Evolutionary conservation across 2,329 filamentous ascomycete species (phyloP).

Genomic region (Trichoderma cornu-damae): DNA sequence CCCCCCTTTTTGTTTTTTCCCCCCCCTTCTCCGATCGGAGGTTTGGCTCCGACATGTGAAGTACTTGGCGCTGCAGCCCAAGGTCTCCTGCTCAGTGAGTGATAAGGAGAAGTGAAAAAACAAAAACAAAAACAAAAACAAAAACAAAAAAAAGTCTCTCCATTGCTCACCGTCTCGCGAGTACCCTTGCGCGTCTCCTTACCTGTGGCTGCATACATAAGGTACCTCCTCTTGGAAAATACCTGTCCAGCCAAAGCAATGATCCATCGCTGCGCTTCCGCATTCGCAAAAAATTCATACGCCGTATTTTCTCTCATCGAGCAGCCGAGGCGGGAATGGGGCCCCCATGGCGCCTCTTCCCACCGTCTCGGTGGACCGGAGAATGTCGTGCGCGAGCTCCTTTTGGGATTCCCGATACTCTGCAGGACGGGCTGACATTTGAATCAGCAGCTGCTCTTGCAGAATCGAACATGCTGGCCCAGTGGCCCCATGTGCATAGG

Average conservation of each 20-base stretch:
- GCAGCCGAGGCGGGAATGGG: constrained; percentile 37
- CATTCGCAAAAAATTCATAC: constrained; percentile 37
- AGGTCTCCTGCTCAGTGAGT: not conserved
- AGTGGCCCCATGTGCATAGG: constrained; percentile 35
- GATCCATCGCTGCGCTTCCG: constrained; percentile 34
- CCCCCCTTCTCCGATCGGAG: not conserved
- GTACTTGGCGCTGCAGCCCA: not conserved
- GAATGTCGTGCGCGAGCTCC: constrained; percentile 30
- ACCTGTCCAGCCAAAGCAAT: constrained; percentile 27
- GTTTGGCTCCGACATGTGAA: not conserved
- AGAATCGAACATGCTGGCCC: constrained; percentile 39
- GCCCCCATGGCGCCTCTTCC: constrained; percentile 36
- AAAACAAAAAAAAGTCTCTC: not conserved
- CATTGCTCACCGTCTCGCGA: constrained; percentile 8
- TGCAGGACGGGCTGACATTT: constrained; percentile 30
- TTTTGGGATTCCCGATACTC: constrained; percentile 27
- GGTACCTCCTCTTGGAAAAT: too few species aligned
- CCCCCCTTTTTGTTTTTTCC: not conserved
- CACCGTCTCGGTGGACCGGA: constrained; percentile 36
- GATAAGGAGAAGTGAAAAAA: too few species aligned
- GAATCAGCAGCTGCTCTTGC: constrained; percentile 34
- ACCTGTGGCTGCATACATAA: constrained; percentile 34
- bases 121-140: not conserved
- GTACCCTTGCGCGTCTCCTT: constrained; percentile 23
- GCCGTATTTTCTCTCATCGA: constrained; percentile 36